A percentile compares a stretch with the other conserved stretches of the same genome.
Conservation (phyloP, 2,329 filamentous ascomycete genomes). For the Pseudogymnoascus destructans region DNA sequence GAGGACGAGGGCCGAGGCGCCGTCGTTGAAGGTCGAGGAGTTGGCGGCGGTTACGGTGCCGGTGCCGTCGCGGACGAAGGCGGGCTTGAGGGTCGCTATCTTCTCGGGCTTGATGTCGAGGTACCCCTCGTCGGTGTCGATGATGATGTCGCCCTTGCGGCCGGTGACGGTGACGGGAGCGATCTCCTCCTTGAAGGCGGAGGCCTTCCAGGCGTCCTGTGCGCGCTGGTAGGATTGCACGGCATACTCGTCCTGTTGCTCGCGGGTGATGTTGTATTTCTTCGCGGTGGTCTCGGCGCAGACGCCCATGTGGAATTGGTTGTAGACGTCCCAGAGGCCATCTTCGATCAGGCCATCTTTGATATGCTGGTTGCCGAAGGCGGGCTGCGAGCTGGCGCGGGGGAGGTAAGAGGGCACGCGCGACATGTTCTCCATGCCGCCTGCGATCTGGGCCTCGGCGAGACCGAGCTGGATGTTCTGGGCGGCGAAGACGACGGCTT, state of each 20-base stretch:
- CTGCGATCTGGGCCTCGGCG: constrained; percentile 77
- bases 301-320: constrained; percentile 95
- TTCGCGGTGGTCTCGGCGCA: constrained; percentile 93
- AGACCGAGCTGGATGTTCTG: constrained; percentile 91
- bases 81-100: constrained; percentile 74
- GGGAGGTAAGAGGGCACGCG: constrained; percentile 82
- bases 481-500: constrained; percentile 79
- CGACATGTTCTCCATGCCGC: constrained; percentile 98
- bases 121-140: constrained; percentile 81
- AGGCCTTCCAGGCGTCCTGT: constrained; percentile 74
- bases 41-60: constrained; percentile 93
- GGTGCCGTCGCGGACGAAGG: constrained; percentile 73
- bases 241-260: constrained; percentile 85
- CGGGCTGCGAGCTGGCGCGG: constrained; percentile 65
- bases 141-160: constrained; percentile 68
- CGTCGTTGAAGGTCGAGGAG: constrained; percentile 87
- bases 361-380: constrained; percentile 77
- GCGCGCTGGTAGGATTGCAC: constrained; percentile 81
- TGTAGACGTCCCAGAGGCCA: constrained; percentile 90
- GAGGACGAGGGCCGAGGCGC: constrained; percentile 78
- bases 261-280: constrained; percentile 64
- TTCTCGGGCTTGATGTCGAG: constrained; percentile 79
- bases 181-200: constrained; percentile 80
- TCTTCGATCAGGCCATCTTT: constrained; percentile 92
- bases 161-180: constrained; percentile 73